A percentile compares a stretch with the other conserved stretches of the same genome.
These are phyloP conservation scores for Lepidium africanum DNA, from an alignment of 345 rosid genomes.

Conservation along the genomic window DNA sequence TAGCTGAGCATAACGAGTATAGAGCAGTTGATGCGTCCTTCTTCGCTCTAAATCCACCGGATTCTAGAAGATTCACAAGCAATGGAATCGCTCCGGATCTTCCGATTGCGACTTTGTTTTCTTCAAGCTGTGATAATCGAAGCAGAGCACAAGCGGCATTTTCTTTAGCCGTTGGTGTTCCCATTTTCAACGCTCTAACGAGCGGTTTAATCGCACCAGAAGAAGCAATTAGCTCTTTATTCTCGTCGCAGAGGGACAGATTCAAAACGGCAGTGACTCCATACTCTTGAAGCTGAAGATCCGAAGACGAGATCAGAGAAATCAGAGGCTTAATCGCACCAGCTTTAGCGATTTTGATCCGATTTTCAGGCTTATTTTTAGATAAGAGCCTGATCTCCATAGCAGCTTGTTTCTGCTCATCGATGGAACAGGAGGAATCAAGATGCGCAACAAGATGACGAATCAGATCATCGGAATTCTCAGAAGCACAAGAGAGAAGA, in stretches of 20 bases:
- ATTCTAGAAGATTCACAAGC: constrained; percentile 56
- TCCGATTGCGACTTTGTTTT: constrained; percentile 74
- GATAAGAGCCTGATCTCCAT: constrained; percentile 90
- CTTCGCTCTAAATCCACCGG: constrained; percentile 68
- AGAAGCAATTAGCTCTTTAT: constrained; percentile 59
- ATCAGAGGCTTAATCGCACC: constrained; percentile 84
- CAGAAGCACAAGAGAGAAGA: constrained; percentile 58
- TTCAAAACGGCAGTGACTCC: constrained; percentile 92
- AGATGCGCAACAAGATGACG: constrained; percentile 63
- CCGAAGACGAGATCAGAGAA: constrained; percentile 55
- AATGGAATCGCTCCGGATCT: constrained; percentile 87
- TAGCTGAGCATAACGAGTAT: constrained; percentile 67
- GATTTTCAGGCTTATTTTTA: constrained; percentile 81
- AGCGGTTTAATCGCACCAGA: constrained; percentile 90
- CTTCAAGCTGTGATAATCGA: constrained; percentile 80
- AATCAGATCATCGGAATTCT: constrained; percentile 63
- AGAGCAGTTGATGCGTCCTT: constrained; percentile 93
- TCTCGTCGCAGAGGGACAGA: constrained; percentile 91
- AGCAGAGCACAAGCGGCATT: constrained; percentile 94
- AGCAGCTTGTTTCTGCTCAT: constrained; percentile 90
- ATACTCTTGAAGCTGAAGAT: constrained; percentile 76
- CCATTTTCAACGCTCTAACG: constrained; percentile 57
- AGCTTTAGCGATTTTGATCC: constrained; percentile 68
- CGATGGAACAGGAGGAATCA: constrained; percentile 59
- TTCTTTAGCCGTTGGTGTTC: constrained; percentile 72